Evolutionary conservation across 441 rosid species (phyloP), one percentile per base, ranked within the genome.

Genomic region (Metrosideros polymorpha): DNA sequence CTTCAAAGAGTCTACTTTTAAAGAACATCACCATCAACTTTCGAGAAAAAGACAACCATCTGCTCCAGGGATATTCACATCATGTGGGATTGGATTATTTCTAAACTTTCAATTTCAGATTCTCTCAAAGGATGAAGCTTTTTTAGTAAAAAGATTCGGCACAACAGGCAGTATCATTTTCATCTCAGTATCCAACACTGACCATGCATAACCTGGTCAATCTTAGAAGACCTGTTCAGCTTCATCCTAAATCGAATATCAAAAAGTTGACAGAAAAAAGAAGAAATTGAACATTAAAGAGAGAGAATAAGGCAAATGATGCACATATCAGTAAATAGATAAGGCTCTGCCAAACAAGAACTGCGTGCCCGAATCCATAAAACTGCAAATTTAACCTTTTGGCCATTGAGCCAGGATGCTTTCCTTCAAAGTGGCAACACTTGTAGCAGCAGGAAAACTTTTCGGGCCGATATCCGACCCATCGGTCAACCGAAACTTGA

Each of bases 391-490:
- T 92, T 87, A 56, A 97, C 99, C 99, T 94, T 92, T 95, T 71
- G 99, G 99, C 99, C 99, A 98, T 83, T 96, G 95, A 90, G 99
- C 93, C 84, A 98, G 94, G 87, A 98, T 87, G 90, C 92, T 95
- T 89, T 98, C 99, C 92, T 98, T 98, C 95, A 98, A 92, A 30
- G 95, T 94, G 29, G 95, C 91, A 86, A 98, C 94, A 88, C 97
- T 95, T 19, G 98, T 93, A 83, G 98, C 97, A 85, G 94, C 91
- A 84, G 99, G 94, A 91, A 95, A 98, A 85, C 93, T 85, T 91
- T 90, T 94, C 61, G 99, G 99, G 83, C 99, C 99, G 22, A 98
- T 98, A 93, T 98, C 99, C 0, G 98, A 93, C 88, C 98, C 99
- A 88, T 98, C 98, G 9, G 90, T 91, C 92, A 98, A 92, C 35